phyloP scores from a whole-genome alignment of 805 yeast species.

The Candida quercuum region DNA sequence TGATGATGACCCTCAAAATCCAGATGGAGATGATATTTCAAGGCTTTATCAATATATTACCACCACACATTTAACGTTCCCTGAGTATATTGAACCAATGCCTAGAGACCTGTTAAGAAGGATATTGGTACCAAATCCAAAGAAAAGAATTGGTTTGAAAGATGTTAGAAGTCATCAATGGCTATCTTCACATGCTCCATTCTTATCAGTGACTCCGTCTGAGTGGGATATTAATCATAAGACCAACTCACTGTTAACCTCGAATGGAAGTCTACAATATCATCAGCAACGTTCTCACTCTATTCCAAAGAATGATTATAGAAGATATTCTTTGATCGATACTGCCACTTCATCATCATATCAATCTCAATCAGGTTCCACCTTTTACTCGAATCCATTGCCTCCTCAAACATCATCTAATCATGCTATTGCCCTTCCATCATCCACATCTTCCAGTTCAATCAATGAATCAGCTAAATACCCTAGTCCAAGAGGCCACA shows the following conservation, averaged over 20 bases:
- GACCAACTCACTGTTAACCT: constrained; percentile 27
- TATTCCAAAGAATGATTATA: constrained; percentile 17
- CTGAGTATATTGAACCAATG: constrained; percentile 85
- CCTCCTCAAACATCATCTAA: constrained; percentile 68
- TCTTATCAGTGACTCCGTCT: constrained; percentile 75
- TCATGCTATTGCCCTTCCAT: constrained; percentile 47
- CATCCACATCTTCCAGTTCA: constrained; percentile 29
- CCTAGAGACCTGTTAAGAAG: constrained; percentile 87
- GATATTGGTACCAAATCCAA: constrained; percentile 82
- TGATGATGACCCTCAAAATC: constrained; percentile 95
- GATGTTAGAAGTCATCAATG: constrained; percentile 81
- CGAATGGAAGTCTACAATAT: constrained; percentile 23
- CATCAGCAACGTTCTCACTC: constrained; percentile 24
- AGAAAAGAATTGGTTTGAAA: constrained; percentile 59
- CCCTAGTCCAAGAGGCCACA: constrained; percentile 24
- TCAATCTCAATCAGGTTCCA: constrained; percentile 31
- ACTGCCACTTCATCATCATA: constrained; percentile 34
- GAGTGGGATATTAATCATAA: constrained; percentile 72
- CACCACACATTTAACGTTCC: constrained; percentile 86
- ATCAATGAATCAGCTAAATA: constrained; percentile 18
- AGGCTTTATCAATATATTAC: constrained; percentile 89
- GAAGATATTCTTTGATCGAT: constrained; percentile 40
- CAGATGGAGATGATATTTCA: constrained; percentile 92
- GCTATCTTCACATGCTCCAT: constrained; percentile 79
- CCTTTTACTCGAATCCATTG: constrained; percentile 45